Conservation (phyloP, 2,329 filamentous ascomycete genomes). For the Fusarium chuoi region DNA sequence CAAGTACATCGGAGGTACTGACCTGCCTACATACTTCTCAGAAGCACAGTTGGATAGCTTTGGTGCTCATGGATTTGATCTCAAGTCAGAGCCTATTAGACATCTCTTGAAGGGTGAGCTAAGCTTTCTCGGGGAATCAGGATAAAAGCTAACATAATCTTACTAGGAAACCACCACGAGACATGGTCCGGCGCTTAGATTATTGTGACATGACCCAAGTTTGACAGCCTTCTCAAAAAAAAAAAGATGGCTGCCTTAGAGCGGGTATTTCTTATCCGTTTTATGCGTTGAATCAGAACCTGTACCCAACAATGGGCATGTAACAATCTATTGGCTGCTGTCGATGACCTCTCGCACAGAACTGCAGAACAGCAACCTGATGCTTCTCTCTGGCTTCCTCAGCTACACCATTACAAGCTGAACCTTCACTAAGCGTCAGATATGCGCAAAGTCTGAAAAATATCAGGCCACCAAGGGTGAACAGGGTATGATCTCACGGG, state of each 20-base stretch:
- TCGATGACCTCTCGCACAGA: not conserved
- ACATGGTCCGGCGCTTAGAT: not conserved
- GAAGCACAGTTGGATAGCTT: slow-evolving; percentile 79
- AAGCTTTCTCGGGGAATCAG: fast-evolving
- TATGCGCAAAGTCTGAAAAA: not conserved
- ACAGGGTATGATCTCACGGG: not conserved
- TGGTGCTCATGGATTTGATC: slow-evolving; percentile 61
- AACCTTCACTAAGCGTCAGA: not conserved
- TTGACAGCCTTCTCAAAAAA: not conserved
- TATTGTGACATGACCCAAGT: fast-evolving
- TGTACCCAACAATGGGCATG: not conserved
- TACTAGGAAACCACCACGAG: slow-evolving; percentile 1
- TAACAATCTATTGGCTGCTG: not conserved
- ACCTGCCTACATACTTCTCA: slow-evolving; percentile 74
- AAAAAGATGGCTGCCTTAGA: not conserved
- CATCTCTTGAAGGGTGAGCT: not conserved
- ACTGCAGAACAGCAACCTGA: not conserved
- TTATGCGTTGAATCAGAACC: not conserved
- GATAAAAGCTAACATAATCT: not conserved
- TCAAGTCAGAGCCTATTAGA: slow-evolving; percentile 13
- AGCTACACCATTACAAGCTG: not conserved
- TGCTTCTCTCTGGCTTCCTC: not conserved
- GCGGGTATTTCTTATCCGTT: fast-evolving
- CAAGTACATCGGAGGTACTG: slow-evolving; percentile 69
- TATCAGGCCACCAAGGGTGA: not conserved